Base-by-base conservation (phyloP, 805 yeast genomes). In the Kluyveromyces siamensis region DNA sequence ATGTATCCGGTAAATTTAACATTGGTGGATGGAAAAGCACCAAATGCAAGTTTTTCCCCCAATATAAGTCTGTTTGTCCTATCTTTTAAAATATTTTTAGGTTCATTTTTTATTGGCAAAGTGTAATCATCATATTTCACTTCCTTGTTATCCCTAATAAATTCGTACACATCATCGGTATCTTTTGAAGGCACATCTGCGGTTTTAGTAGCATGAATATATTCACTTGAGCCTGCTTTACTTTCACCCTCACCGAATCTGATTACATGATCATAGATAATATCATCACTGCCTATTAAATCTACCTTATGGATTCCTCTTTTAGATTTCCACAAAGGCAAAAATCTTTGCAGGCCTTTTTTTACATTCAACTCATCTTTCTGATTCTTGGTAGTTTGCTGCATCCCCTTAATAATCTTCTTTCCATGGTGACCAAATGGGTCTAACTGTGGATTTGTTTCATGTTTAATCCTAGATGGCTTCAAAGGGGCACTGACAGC, bases 1-100 rank as follows among this genome's bases (percentile, higher is more conserved):
- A 55, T 17, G 45, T 57, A 57, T 14, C 59, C 56, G 1, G 61
- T 55, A 2, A 56, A 27, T 25, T 25, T 48, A 4, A 52, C 41
- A 38, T 57, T 57, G 6, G 27, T 37, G 11, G 51, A 25, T 6
- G 53, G 45, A 45, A 57, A 27, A 47, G 25, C 17, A 2, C 19
- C 19, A 33, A 43, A 43, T n/a, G n/a, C 4, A 11, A 43, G 17
- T 38, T 36, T 43, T 14, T 43, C 45, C 10, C 45, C 45, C 11
- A 43, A 17, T 8, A 14, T 14, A 7, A 35, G 27, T 7, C 45
- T 11, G 3, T 2, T 27, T 2, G n/a, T 14, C 10, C 51, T 54
- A 27, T 52, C 46, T 27, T 39, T 37, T n/a, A 30, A 14, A 33
- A 41, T 3, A 6, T 35, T 30, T 27, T 18, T 35, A 11, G 19